Evolutionary conservation across 768 basidiomycete species (phyloP).

Genomic region (Kwoniella dendrophila): DNA sequence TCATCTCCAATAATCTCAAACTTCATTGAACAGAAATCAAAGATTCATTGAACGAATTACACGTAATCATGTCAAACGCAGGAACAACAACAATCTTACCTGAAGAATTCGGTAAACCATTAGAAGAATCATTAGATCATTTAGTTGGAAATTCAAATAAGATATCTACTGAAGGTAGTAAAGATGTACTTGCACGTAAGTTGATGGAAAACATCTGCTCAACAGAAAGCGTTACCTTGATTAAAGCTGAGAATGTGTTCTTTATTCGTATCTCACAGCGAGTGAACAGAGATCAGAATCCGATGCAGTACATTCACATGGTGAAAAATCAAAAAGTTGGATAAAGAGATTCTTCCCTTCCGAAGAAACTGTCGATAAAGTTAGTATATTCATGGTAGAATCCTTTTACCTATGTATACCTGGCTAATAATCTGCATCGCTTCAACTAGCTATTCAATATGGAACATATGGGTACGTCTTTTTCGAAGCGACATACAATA

Average conservation of each 20-base stretch:
- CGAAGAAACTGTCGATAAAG: slow-evolving; percentile 51
- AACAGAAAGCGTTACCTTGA: too few relatives aligned
- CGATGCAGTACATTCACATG: slow-evolving; percentile 46
- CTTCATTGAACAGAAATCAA: too few relatives aligned
- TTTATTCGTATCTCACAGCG: slow-evolving; percentile 12
- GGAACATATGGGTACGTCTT: slow-evolving; percentile 52
- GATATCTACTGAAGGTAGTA: slow-evolving; percentile 3
- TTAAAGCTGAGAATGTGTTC: too few relatives aligned
- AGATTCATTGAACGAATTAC: too few relatives aligned
- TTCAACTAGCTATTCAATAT: slow-evolving; percentile 49
- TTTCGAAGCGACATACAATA: too few relatives aligned
- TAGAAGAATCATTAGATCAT: slow-evolving; percentile 44
- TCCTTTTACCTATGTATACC: background rate
- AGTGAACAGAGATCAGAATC: slow-evolving; percentile 28
- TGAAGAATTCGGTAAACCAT: slow-evolving; percentile 37
- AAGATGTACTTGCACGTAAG: slow-evolving; percentile 38
- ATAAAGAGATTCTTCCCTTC: slow-evolving; percentile 45
- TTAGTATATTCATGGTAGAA: slow-evolving; percentile 19
- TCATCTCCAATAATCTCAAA: too few relatives aligned
- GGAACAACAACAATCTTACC: slow-evolving; percentile 31
- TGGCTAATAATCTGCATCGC: background rate
- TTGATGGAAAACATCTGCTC: too few relatives aligned
- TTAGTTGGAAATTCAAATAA: slow-evolving; percentile 34
- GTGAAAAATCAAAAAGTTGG: slow-evolving; percentile 38
- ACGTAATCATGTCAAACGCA: slow-evolving; percentile 31